Evolutionary conservation across 78 protist species (phyloP).

Genomic region (Emiliania huxleyi): DNA sequence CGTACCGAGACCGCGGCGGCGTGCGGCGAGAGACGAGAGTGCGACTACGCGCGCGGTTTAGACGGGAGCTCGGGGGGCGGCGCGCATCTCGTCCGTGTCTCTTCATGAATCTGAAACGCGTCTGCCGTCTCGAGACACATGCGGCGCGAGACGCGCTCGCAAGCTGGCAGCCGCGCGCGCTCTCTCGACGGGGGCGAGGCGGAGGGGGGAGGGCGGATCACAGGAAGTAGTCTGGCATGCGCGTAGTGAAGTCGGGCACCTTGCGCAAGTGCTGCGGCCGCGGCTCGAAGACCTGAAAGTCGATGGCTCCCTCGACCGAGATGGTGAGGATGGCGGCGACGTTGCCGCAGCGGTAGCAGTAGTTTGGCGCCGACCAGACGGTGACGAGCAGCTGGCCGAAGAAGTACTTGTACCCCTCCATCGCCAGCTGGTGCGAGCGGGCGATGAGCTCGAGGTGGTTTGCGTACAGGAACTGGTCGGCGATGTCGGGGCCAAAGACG

Average conservation of each 20-base stretch:
- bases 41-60: too few species aligned
- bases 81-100: too few species aligned
- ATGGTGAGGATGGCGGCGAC: constrained; percentile 72
- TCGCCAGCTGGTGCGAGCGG: constrained; percentile 73
- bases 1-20: too few species aligned
- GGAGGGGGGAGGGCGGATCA: too few species aligned
- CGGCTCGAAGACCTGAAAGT: not conserved
- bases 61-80: too few species aligned
- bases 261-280: not conserved
- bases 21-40: too few species aligned
- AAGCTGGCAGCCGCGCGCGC: too few species aligned
- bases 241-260: not conserved
- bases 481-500: constrained; percentile 43
- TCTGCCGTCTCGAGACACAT: too few species aligned
- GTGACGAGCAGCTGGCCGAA: constrained; percentile 20
- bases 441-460: constrained; percentile 59
- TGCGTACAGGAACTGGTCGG: constrained; percentile 37
- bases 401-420: constrained; percentile 61
- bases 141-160: too few species aligned
- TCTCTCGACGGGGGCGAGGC: too few species aligned
- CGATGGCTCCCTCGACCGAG: not conserved
- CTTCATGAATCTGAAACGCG: too few species aligned
- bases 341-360: constrained; percentile 91
- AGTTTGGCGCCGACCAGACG: constrained; percentile 75
- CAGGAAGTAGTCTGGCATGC: not conserved